Percentiles rank a stretch among this genome's conserved stretches.
phyloP scores from a whole-genome alignment of 1,284 basidiomycete species.

The Rhodofomes roseus region DNA sequence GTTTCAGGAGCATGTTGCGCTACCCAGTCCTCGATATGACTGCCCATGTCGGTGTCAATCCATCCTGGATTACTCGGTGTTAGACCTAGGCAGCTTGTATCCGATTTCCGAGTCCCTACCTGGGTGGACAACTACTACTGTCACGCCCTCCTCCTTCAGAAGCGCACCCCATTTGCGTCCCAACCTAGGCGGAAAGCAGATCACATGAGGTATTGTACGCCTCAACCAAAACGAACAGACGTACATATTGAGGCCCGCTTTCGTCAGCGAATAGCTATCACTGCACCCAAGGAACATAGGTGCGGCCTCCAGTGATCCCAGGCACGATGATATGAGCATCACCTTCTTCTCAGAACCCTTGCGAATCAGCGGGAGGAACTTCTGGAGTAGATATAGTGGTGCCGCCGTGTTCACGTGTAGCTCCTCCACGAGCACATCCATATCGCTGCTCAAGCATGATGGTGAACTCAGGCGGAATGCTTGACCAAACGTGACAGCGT shows the following conservation, averaged over 20 bases:
- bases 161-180: constrained; percentile 5
- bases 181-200: neutral
- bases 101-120: neutral
- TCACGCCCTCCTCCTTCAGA: constrained; percentile 5
- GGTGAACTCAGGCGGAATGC: neutral
- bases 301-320: neutral
- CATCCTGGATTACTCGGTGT: neutral
- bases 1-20: neutral
- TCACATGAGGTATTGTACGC: no score
- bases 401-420: neutral
- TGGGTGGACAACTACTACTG: constrained; percentile 2
- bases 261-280: neutral
- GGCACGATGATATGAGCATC: neutral
- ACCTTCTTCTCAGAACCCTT: neutral
- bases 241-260: neutral
- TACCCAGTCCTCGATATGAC: neutral
- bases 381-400: neutral
- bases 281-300: neutral
- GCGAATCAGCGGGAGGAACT: neutral
- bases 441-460: neutral
- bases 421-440: neutral
- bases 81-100: neutral
- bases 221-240: no score
- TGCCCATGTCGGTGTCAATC: constrained; percentile 4
- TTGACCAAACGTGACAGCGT: neutral